Evolutionary conservation across 768 basidiomycete species (phyloP).

Genomic region (Podaxis mareebaensis): DNA sequence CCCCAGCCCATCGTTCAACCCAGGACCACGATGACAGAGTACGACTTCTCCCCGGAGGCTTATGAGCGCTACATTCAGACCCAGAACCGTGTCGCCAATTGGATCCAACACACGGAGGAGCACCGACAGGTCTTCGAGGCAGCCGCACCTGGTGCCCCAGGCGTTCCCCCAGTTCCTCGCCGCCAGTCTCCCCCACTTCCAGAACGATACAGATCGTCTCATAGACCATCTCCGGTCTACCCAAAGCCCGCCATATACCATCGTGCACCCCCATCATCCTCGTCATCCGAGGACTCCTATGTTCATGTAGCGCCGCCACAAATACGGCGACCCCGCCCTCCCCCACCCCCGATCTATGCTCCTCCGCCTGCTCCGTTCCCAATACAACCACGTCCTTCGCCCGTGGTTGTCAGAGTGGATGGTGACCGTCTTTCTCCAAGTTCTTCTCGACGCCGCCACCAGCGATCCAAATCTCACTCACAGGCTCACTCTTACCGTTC

Average conservation of each 20-base stretch:
- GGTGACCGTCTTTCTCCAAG: neutral
- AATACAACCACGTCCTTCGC: constrained; percentile 1
- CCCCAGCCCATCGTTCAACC: neutral
- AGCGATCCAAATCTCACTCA: constrained; percentile 12
- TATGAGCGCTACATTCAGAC: constrained; percentile 45
- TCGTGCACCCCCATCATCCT: constrained; percentile 19
- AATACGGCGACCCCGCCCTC: constrained; percentile 22
- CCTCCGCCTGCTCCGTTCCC: constrained; percentile 17
- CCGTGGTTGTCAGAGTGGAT: constrained; percentile 1
- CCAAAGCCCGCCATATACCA: constrained; percentile 11
- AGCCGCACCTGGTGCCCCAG: constrained; percentile 20
- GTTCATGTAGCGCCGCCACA: constrained; percentile 19
- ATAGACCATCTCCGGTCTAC: constrained; percentile 2
- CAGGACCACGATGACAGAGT: constrained; percentile 50
- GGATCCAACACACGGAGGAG: constrained; percentile 50
- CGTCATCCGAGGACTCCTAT: constrained; percentile 25
- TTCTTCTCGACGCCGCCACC: constrained; percentile 2
- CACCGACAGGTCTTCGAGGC: constrained; percentile 33
- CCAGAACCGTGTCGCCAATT: constrained; percentile 49
- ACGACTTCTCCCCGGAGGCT: constrained; percentile 61
- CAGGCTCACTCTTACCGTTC: constrained; percentile 7
- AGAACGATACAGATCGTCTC: constrained; percentile 18
- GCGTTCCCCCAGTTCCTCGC: constrained; percentile 14
- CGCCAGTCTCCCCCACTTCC: constrained; percentile 16
- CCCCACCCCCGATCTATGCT: constrained; percentile 21